These are phyloP conservation scores for Kluyveromyces marxianus DNA, from an alignment of 1,139 yeast species.

Conservation along the genomic window DNA sequence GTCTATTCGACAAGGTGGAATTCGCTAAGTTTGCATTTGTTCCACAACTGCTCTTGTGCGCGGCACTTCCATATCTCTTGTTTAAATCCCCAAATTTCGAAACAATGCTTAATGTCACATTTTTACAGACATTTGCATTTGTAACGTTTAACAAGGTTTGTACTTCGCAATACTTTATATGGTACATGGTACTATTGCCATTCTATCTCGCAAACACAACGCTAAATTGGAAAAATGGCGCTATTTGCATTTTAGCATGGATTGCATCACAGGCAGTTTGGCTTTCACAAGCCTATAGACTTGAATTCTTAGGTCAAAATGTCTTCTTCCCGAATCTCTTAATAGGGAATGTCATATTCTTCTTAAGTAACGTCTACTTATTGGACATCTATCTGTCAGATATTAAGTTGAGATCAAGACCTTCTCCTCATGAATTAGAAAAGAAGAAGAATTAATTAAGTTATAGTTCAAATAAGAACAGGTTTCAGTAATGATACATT, in stretches of 20 bases:
- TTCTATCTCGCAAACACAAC: constrained; percentile 45
- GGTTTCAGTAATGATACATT: too few relatives aligned
- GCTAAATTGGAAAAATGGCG: constrained; percentile 30
- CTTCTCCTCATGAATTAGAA: neutral
- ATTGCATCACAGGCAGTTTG: constrained; percentile 63
- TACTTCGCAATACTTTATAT: constrained; percentile 87
- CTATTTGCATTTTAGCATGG: constrained; percentile 50
- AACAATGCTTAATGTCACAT: constrained; percentile 48
- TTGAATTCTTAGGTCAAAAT: constrained; percentile 71
- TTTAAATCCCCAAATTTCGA: constrained; percentile 14
- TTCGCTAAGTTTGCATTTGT: constrained; percentile 55
- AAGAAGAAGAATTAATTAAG: too few relatives aligned
- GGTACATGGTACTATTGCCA: constrained; percentile 85
- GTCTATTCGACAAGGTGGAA: constrained; percentile 15
- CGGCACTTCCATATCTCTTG: constrained; percentile 12
- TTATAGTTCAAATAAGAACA: too few relatives aligned
- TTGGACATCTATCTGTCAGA: constrained; percentile 52
- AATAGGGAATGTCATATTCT: constrained; percentile 56
- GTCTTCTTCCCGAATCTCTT: constrained; percentile 61
- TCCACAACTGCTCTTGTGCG: constrained; percentile 61
- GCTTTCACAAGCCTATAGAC: constrained; percentile 68
- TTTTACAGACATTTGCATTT: constrained; percentile 85
- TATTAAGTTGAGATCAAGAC: constrained; percentile 11
- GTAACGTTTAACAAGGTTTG: constrained; percentile 90
- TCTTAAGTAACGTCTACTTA: constrained; percentile 58